Conservation (phyloP, 2,329 filamentous ascomycete genomes). For the Trichoderma sp. region DNA sequence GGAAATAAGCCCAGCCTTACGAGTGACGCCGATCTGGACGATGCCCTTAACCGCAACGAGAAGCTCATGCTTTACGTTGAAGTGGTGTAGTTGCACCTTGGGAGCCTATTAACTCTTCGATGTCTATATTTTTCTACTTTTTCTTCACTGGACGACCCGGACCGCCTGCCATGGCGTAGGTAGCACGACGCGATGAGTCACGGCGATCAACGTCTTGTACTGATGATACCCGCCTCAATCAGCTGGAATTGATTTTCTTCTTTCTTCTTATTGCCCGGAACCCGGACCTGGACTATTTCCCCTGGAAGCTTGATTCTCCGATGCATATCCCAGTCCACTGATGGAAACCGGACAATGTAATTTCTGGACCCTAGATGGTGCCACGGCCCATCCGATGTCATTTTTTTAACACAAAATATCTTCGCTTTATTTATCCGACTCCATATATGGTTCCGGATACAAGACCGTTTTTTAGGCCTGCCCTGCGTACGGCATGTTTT, state of each 20-base stretch:
- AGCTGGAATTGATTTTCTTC: neutral
- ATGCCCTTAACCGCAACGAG: slow-evolving; percentile 79
- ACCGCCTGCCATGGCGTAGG: neutral
- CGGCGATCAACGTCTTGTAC: neutral
- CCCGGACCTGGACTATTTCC: neutral
- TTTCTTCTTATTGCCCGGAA: neutral
- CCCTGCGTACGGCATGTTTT: neutral
- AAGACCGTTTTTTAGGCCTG: neutral
- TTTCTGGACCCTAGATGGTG: neutral
- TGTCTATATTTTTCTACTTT: slow-evolving; percentile 14
- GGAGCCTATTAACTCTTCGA: slow-evolving; percentile 13
- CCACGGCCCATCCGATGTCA: neutral
- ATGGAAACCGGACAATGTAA: neutral
- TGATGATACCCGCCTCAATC: slow-evolving; percentile 20
- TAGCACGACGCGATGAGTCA: slow-evolving; percentile 5
- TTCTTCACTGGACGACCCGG: neutral
- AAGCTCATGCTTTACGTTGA: slow-evolving; percentile 81
- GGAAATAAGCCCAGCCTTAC: slow-evolving; percentile 73
- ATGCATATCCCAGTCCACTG: neutral
- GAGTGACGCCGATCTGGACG: slow-evolving; percentile 78
- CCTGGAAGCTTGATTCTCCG: neutral
- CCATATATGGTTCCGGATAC: neutral
- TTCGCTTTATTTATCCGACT: neutral
- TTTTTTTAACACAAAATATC: neutral
- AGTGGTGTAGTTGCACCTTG: slow-evolving; percentile 40